These are phyloP conservation scores for Boletus vinaceobasis DNA, from an alignment of 768 basidiomycete genomes.

Conservation along the genomic window DNA sequence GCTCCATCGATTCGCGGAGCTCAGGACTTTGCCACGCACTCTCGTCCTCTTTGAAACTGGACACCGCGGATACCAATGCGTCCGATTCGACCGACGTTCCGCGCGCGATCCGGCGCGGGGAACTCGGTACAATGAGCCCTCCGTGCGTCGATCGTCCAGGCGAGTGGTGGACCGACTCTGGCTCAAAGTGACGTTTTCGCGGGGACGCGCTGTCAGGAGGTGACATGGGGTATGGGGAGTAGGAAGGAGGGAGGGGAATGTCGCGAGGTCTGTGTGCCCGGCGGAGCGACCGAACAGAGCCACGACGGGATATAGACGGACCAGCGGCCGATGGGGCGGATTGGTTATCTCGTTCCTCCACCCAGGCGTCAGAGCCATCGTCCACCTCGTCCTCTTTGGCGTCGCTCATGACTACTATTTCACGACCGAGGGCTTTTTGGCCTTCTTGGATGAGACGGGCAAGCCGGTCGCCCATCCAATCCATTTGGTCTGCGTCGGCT, in stretches of 20 bases:
- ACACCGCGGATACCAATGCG: slow-evolving; percentile 15
- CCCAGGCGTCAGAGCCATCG: slow-evolving; percentile 73
- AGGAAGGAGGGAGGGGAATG: slow-evolving; percentile 29
- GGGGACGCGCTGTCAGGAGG: slow-evolving; percentile 34
- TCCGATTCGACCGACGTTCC: slow-evolving; percentile 38
- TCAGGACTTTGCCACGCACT: slow-evolving; percentile 59
- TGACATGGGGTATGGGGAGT: slow-evolving; percentile 24
- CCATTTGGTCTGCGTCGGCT: slow-evolving; percentile 59
- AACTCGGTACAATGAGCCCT: slow-evolving; percentile 11
- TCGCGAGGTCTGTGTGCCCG: slow-evolving; percentile 20
- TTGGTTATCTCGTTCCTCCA: slow-evolving; percentile 48
- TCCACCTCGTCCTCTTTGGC: slow-evolving; percentile 72
- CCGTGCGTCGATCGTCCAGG: slow-evolving; percentile 19
- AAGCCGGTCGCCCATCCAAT: slow-evolving; percentile 76
- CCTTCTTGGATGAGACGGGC: slow-evolving; percentile 73
- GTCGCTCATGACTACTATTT: slow-evolving; percentile 77
- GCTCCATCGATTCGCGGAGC: slow-evolving; percentile 68
- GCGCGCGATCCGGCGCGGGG: slow-evolving; percentile 19
- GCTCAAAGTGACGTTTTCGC: slow-evolving; percentile 31
- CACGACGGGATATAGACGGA: slow-evolving; percentile 25
- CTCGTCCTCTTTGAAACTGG: slow-evolving; percentile 44
- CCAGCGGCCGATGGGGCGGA: not conserved
- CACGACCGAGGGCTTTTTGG: slow-evolving; percentile 69
- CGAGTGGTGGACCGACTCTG: slow-evolving; percentile 17
- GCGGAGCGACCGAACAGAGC: slow-evolving; percentile 27